Percentiles rank a stretch among this genome's conserved stretches.
These are phyloP conservation scores for Chrysanthemum seticuspe DNA, from an alignment of 129 eudicot genomes.

Conservation along the genomic window DNA sequence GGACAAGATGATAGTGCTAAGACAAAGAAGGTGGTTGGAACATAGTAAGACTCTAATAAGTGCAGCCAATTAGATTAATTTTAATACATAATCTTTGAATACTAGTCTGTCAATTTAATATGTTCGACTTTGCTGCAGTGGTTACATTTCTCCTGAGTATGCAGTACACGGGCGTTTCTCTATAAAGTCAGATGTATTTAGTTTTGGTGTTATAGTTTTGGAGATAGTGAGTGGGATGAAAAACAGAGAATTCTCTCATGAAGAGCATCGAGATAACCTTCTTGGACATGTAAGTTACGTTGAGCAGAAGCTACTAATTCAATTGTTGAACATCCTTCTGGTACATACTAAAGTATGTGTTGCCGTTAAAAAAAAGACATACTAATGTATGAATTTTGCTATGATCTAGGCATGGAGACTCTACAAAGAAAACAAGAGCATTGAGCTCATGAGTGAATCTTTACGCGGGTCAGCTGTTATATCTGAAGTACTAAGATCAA, in stretches of 20 bases:
- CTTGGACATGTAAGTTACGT: slow-evolving; percentile 28
- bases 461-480: background rate
- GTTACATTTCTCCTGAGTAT: slow-evolving; percentile 28
- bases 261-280: slow-evolving; percentile 20
- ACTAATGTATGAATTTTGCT: background rate
- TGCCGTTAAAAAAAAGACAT: too few species aligned
- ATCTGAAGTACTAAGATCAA: slow-evolving; percentile 16
- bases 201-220: slow-evolving; percentile 23
- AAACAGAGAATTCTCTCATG: slow-evolving; percentile 22
- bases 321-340: background rate
- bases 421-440: slow-evolving; percentile 12
- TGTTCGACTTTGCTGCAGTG: slow-evolving; percentile 1
- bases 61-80: background rate
- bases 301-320: background rate
- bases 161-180: slow-evolving; percentile 26
- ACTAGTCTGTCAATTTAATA: background rate
- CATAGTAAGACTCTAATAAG: slow-evolving; percentile 17
- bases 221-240: slow-evolving; percentile 24
- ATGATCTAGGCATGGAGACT: slow-evolving; percentile 22
- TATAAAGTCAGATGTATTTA: slow-evolving; percentile 21
- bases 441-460: slow-evolving; percentile 15
- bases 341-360: background rate
- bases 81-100: background rate
- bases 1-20: slow-evolving; percentile 16
- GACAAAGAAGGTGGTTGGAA: slow-evolving; percentile 29